A percentile compares a stretch with the other conserved stretches of the same genome.
Conservation (phyloP, 768 basidiomycete genomes). For the Lactifluus pinguis region DNA sequence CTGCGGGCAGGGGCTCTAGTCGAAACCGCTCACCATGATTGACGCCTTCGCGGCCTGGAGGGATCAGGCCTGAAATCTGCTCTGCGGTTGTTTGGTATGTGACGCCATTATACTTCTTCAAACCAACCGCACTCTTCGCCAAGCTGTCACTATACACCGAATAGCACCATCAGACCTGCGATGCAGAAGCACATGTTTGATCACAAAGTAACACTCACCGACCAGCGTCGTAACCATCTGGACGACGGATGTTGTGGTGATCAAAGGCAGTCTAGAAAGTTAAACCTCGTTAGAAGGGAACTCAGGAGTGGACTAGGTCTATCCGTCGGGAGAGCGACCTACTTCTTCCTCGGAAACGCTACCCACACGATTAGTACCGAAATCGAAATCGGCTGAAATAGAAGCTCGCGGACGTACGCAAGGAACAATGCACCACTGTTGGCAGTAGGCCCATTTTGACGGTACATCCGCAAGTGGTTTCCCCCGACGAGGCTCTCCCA, state of each 20-base stretch:
- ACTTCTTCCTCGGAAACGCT: background rate
- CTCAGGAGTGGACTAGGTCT: background rate
- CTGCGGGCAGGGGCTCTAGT: background rate
- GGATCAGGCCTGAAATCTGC: conserved; percentile 46
- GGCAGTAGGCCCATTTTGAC: conserved; percentile 26
- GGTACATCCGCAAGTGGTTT: conserved; percentile 21
- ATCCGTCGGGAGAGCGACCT: background rate
- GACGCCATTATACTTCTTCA: conserved; percentile 5
- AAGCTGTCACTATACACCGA: conserved; percentile 8
- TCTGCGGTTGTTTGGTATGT: conserved; percentile 38
- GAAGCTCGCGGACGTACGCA: conserved; percentile 22
- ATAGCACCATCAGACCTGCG: background rate
- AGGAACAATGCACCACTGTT: conserved; percentile 29
- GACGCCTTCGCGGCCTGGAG: conserved; percentile 41
- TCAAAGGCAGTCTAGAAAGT: background rate
- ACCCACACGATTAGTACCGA: background rate
- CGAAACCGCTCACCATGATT: conserved; percentile 36
- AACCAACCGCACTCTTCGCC: conserved; percentile 1
- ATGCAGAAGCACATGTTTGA: no score
- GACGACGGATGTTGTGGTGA: conserved; percentile 21
- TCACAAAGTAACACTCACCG: conserved; percentile 19
- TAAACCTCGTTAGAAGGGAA: background rate
- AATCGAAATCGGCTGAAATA: background rate
- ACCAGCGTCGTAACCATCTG: conserved; percentile 27
- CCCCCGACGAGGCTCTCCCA: conserved; percentile 25